Conservation (phyloP, 1,139 yeast genomes). For the Blastobotrys buckinghamii region DNA sequence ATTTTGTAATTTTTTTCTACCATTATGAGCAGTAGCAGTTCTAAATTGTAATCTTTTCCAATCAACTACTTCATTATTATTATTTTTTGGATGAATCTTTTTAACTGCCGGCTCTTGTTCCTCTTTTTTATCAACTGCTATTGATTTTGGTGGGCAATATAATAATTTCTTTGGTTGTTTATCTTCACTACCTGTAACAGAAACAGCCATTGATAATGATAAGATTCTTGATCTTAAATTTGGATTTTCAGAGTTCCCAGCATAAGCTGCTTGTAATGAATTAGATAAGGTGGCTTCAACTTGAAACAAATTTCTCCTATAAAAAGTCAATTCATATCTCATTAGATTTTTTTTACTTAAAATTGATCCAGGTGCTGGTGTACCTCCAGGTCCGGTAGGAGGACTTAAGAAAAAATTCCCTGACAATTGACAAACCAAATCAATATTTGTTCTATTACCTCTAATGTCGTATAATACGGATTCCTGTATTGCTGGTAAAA, state of each 20-base stretch:
- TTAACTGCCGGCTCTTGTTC: constrained; percentile 27
- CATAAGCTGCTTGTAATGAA: constrained; percentile 27
- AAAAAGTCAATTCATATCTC: constrained; percentile 28
- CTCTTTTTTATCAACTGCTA: constrained; percentile 13
- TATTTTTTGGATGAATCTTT: constrained; percentile 25
- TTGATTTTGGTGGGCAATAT: constrained; percentile 26
- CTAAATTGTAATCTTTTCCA: constrained; percentile 46
- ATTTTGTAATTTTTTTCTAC: constrained; percentile 51
- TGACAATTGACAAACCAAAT: constrained; percentile 19
- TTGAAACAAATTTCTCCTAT: constrained; percentile 30
- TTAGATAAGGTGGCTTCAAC: constrained; percentile 27
- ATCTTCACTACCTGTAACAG: constrained; percentile 26
- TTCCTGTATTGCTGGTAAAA: constrained; percentile 22
- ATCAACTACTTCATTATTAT: constrained; percentile 31
- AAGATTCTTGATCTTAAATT: constrained; percentile 23
- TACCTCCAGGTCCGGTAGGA: constrained; percentile 17
- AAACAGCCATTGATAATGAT: constrained; percentile 27
- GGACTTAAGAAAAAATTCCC: constrained; percentile 29
- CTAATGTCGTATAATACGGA: constrained; percentile 22
- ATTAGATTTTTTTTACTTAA: constrained; percentile 11
- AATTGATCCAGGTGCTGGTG: constrained; percentile 10
- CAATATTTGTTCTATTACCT: constrained; percentile 21
- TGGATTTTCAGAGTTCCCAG: constrained; percentile 22
- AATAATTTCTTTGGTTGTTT: constrained; percentile 24
- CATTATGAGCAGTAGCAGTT: constrained; percentile 61